phyloP scores from a whole-genome alignment of 768 basidiomycete species.

The Boletus rufocinnamomeus region DNA sequence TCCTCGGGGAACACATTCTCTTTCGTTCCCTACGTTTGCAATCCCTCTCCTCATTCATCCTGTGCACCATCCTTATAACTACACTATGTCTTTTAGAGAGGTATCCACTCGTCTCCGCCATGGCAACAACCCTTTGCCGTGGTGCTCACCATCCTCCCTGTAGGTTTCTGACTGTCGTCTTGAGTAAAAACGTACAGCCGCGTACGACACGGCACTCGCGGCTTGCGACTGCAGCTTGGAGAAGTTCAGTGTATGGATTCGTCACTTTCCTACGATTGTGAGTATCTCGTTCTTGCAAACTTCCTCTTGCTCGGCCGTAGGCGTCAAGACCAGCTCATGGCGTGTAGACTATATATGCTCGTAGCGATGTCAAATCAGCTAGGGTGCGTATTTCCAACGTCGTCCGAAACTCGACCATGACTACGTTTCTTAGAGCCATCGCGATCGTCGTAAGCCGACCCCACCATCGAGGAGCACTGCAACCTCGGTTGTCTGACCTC shows the following conservation, averaged over 20 bases:
- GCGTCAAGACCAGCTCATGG: slow-evolving; percentile 2
- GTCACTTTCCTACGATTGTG: slow-evolving; percentile 65
- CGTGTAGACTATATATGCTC: slow-evolving; percentile 66
- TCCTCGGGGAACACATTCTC: slow-evolving; percentile 49
- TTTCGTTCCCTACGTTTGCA: slow-evolving; percentile 44
- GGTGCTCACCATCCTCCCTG: slow-evolving; percentile 1
- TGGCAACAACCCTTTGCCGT: neutral
- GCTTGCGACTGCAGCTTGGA: slow-evolving; percentile 52
- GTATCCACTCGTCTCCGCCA: slow-evolving; percentile 36
- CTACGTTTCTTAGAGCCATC: slow-evolving; percentile 22
- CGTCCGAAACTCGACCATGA: slow-evolving; percentile 10
- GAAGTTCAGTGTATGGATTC: slow-evolving; percentile 53
- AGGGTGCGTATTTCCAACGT: slow-evolving; percentile 48
- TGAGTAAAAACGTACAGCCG: slow-evolving; percentile 54
- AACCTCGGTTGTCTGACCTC: neutral
- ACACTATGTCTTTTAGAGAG: slow-evolving; percentile 58
- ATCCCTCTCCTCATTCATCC: slow-evolving; percentile 50
- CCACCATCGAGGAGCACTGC: neutral
- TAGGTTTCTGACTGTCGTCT: slow-evolving; percentile 53
- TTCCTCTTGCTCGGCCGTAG: neutral
- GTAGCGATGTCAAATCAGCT: slow-evolving; percentile 69
- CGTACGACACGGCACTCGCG: slow-evolving; percentile 42
- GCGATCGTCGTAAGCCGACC: slow-evolving; percentile 24
- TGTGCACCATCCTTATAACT: slow-evolving; percentile 46
- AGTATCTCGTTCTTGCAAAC: slow-evolving; percentile 22